Conservation (phyloP, 768 basidiomycete species). For the Jaapia argillacea region DNA sequence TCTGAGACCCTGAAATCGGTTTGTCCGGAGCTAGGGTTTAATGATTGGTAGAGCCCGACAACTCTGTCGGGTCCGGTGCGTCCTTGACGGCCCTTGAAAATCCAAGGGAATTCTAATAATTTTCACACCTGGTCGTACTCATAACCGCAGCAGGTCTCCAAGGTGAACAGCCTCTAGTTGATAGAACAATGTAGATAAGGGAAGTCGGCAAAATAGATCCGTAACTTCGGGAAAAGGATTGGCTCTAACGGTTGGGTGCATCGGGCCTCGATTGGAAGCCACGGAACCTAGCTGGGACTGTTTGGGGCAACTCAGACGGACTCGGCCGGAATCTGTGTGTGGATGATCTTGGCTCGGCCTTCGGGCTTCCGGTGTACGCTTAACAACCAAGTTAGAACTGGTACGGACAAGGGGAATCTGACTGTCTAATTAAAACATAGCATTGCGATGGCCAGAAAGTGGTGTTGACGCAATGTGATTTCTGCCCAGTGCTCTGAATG, state of each 20-base stretch:
- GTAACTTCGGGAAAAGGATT: conserved; percentile 76
- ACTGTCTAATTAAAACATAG: conserved; percentile 82
- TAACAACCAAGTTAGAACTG: conserved; percentile 69
- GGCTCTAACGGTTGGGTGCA: conserved; percentile 73
- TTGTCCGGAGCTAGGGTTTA: conserved; percentile 67
- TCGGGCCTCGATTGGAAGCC: conserved; percentile 69
- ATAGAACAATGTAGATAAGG: conserved; percentile 76
- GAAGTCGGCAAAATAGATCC: conserved; percentile 75
- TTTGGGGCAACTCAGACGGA: conserved; percentile 46
- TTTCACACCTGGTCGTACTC: conserved; percentile 67
- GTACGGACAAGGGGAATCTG: conserved; percentile 76
- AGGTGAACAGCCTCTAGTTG: conserved; percentile 77
- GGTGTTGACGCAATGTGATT: conserved; percentile 77
- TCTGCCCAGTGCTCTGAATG: conserved; percentile 79
- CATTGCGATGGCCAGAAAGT: conserved; percentile 69
- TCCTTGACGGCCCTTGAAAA: conserved; percentile 75
- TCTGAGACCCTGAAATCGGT: conserved; percentile 63
- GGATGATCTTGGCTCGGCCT: conserved; percentile 44
- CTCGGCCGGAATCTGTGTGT: conserved; percentile 28
- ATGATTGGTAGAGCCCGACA: conserved; percentile 65
- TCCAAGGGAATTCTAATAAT: conserved; percentile 64
- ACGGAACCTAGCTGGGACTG: conserved; percentile 60
- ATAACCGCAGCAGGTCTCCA: conserved; percentile 76
- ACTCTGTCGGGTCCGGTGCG: conserved; percentile 64
- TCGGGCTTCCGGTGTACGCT: conserved; percentile 50